Evolutionary conservation across 1,139 yeast species (phyloP).

Genomic region (Yamadazyma aaseri): DNA sequence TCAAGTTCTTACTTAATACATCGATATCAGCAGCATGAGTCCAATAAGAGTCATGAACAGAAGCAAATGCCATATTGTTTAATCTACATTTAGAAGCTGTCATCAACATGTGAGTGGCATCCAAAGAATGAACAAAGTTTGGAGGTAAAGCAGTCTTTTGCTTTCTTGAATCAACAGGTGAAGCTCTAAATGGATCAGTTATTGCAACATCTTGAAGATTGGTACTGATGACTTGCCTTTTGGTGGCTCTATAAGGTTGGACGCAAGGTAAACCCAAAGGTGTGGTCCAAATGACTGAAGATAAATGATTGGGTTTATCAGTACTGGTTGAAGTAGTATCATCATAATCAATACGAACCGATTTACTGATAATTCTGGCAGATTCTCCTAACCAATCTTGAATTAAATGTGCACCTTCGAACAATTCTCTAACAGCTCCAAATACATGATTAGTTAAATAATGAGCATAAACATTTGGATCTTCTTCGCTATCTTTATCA

Average conservation of each 20-base stretch:
- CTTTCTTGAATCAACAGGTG: slow-evolving; percentile 82
- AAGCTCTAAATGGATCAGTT: slow-evolving; percentile 78
- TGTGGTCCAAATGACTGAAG: slow-evolving; percentile 96
- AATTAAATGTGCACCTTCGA: slow-evolving; percentile 89
- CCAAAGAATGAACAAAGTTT: slow-evolving; percentile 90
- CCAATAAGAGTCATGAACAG: slow-evolving; percentile 99
- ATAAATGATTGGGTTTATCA: slow-evolving; percentile 61
- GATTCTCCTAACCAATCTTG: slow-evolving; percentile 95
- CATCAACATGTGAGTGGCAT: slow-evolving; percentile 95
- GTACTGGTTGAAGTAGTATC: slow-evolving; percentile 24
- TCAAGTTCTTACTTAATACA: slow-evolving; percentile 64
- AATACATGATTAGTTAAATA: slow-evolving; percentile 81
- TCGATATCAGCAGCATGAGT: slow-evolving; percentile 90
- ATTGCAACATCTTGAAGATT: slow-evolving; percentile 81
- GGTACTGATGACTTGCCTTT: slow-evolving; percentile 65
- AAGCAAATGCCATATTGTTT: slow-evolving; percentile 73
- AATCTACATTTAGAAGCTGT: slow-evolving; percentile 82
- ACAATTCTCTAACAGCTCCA: slow-evolving; percentile 78
- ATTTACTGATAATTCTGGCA: slow-evolving; percentile 77
- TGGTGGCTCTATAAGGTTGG: slow-evolving; percentile 83
- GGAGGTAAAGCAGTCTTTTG: slow-evolving; percentile 96
- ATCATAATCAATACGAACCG: slow-evolving; percentile 64
- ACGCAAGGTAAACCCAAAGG: slow-evolving; percentile 93
- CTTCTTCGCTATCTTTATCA: slow-evolving; percentile 42
- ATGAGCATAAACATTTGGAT: slow-evolving; percentile 48